These are phyloP conservation scores for Chloris gayana DNA, from an alignment of 176 grass and related monocot species.

Conservation along the genomic window DNA sequence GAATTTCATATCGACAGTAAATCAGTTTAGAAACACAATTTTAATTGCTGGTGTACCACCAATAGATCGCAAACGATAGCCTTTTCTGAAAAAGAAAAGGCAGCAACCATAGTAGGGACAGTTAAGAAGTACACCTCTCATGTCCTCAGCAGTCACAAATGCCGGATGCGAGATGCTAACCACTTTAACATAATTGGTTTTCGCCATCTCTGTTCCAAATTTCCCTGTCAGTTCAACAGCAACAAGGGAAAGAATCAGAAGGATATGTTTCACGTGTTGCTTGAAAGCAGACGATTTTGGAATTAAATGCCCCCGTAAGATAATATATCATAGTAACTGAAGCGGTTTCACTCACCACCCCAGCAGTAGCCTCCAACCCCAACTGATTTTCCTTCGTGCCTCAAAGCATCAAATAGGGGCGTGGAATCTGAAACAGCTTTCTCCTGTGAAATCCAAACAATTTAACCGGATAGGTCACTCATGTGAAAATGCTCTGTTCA, in stretches of 20 bases:
- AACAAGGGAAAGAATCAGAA: neutral
- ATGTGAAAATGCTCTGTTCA: neutral
- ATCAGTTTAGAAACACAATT: neutral
- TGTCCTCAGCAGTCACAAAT: conserved; percentile 28
- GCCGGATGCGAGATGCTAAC: conserved; percentile 39
- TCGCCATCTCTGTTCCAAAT: conserved; percentile 22
- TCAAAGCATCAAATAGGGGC: conserved; percentile 32
- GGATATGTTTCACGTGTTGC: neutral
- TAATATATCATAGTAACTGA: neutral
- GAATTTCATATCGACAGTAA: neutral
- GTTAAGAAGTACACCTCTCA: conserved; percentile 26
- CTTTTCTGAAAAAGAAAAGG: too few relatives aligned
- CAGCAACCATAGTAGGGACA: neutral
- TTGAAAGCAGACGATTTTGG: neutral
- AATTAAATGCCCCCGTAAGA: neutral
- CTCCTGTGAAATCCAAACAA: neutral
- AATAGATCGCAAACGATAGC: neutral
- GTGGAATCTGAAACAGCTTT: conserved; percentile 32
- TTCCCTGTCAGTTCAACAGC: conserved; percentile 11
- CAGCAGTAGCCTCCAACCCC: conserved; percentile 44
- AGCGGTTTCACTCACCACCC: conserved; percentile 26
- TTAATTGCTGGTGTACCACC: neutral
- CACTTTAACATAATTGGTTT: conserved; percentile 24
- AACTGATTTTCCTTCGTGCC: neutral
- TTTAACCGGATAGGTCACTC: neutral